Conservation (phyloP, 305 asterid genomes). For the Andrographis paniculata region DNA sequence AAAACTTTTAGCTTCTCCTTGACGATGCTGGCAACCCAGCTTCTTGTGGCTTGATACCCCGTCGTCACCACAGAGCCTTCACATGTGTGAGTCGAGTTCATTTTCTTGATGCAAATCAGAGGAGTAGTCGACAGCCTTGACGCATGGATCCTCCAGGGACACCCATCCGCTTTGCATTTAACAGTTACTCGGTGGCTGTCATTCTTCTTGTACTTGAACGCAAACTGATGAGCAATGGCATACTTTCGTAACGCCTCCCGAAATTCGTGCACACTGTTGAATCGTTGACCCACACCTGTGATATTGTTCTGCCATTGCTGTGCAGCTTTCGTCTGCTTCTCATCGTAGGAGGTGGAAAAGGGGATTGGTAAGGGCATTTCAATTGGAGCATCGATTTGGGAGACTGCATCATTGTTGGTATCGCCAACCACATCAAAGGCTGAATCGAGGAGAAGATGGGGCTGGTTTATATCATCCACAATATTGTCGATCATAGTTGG, state of each 20-base stretch:
- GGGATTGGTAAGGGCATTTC: slow-evolving; percentile 52
- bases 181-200: slow-evolving; percentile 97
- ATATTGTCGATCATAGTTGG: slow-evolving; percentile 43
- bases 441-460: slow-evolving; percentile 46
- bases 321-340: slow-evolving; percentile 70
- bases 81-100: slow-evolving; percentile 85
- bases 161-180: slow-evolving; percentile 90
- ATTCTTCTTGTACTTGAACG: slow-evolving; percentile 92
- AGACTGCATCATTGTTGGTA: slow-evolving; percentile 40
- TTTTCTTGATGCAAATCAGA: slow-evolving; percentile 87
- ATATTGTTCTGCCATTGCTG: slow-evolving; percentile 85
- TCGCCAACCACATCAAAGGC: slow-evolving; percentile 73
- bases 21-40: slow-evolving; percentile 97
- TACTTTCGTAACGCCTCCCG: slow-evolving; percentile 88
- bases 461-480: slow-evolving; percentile 56
- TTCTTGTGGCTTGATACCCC: slow-evolving; percentile 88
- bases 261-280: slow-evolving; percentile 88
- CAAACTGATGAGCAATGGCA: slow-evolving; percentile 91
- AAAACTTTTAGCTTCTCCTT: slow-evolving; percentile 81
- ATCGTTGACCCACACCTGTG: slow-evolving; percentile 95
- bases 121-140: slow-evolving; percentile 92
- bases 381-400: slow-evolving; percentile 34
- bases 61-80: slow-evolving; percentile 60
- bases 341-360: slow-evolving; percentile 39
- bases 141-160: slow-evolving; percentile 98